Evolutionary conservation across 106 monocot genomes (phyloP).

Genomic region (Allium fistulosum): DNA sequence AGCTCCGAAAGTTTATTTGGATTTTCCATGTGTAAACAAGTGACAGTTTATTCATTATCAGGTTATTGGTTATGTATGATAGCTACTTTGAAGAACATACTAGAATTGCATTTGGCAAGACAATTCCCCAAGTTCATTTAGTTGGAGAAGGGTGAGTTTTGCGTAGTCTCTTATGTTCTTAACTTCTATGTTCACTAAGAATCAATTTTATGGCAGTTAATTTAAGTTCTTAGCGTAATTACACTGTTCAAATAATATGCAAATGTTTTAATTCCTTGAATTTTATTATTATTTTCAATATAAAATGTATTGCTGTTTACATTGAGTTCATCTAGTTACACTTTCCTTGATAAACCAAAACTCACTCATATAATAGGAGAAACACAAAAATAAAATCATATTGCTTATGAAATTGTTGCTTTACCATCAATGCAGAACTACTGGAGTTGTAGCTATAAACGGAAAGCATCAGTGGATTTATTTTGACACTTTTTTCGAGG

Average conservation of each 20-base stretch:
- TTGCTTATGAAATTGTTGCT: not conserved
- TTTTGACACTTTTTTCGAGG: conserved; percentile 18
- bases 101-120: conserved; percentile 13
- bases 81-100: conserved; percentile 26
- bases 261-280: not conserved
- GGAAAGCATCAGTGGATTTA: conserved; percentile 31
- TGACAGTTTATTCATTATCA: not conserved
- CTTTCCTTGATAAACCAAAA: not conserved
- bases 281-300: not conserved
- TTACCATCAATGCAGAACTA: conserved; percentile 14
- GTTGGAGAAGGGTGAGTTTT: conserved; percentile 39
- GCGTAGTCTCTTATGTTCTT: not conserved
- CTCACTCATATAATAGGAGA: not conserved
- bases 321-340: not conserved
- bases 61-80: conserved; percentile 28
- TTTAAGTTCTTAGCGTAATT: too few species aligned
- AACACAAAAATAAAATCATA: not conserved
- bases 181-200: not conserved
- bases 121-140: conserved; percentile 28
- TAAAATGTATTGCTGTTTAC: not conserved
- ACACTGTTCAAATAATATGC: not conserved
- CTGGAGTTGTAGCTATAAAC: conserved; percentile 21
- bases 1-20: not conserved
- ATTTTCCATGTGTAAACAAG: not conserved
- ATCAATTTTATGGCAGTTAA: not conserved